Conservation (phyloP, 139 green algal genomes). For the Deuterostichococcus epilithicus region DNA sequence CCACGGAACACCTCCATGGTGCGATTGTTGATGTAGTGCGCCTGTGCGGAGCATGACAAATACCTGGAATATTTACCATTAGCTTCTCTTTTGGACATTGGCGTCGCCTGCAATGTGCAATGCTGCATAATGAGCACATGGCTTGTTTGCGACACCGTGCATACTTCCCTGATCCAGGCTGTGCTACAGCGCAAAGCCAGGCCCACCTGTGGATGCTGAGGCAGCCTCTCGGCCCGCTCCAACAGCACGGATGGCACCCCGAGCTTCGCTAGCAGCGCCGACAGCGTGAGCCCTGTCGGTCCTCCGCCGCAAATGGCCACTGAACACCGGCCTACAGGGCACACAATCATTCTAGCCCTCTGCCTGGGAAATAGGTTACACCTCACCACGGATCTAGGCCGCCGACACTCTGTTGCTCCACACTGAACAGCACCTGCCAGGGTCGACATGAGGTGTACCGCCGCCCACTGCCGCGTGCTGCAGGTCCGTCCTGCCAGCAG, state of each 20-base stretch:
- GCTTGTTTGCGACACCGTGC: no score
- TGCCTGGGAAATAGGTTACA: neutral
- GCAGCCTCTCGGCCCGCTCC: conserved; percentile 39
- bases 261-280: conserved; percentile 57
- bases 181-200: no score
- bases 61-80: no score
- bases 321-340: conserved; percentile 27
- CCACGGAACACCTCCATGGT: conserved; percentile 61
- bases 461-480: neutral
- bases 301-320: conserved; percentile 78
- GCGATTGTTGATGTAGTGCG: conserved; percentile 92
- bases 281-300: conserved; percentile 70
- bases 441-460: neutral
- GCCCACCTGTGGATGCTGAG: conserved; percentile 43
- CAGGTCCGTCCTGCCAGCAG: neutral
- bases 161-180: no score
- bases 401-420: no score
- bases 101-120: no score
- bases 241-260: conserved; percentile 62
- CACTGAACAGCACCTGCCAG: neutral
- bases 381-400: neutral
- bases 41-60: conserved; percentile 2
- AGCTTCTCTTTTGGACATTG: no score
- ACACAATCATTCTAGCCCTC: neutral
- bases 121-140: no score